Evolutionary conservation across 2,329 filamentous ascomycete species (phyloP), one percentile per base, ranked within the genome.

Genomic region (Ascochyta fabae): DNA sequence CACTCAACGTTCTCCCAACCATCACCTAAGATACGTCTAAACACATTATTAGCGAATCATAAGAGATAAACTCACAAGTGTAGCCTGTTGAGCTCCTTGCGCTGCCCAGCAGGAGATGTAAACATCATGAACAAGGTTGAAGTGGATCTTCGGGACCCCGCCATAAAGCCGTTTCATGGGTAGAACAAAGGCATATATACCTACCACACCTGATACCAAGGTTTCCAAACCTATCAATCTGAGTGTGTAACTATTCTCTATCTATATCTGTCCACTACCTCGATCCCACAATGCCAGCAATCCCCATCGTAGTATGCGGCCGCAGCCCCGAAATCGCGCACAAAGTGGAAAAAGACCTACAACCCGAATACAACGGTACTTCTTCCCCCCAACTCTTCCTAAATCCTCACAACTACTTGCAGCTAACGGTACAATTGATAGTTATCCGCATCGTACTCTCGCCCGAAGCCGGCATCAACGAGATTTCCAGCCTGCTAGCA

Each of bases 291-390:
- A 60, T 63, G 56, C 36, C 56, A 12, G 47, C 50, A 9, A 56
- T 61, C 5, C 64, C 62, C 1, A 52, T 62, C 26, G 19, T 67
- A 12, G 38, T 65, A 2, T 59, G 62, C 44, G 62, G 62, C 8
- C 53, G 26, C 27, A 55, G 48, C 15, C 27, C 48, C 1, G 41
- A 34, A 19, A 57, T 65, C 10, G 58, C 54, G 12, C 39, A 40
- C 2, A 48, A 35, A 13, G 60, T 60, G 33, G 35, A 46, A 7
- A n/a, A 51, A 23, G 41, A 34, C 16, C 36, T 67, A 3, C 10
- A 47, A 8, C 59, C 61, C 1, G 59, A 62, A 44, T 61, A 61
- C 33, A 57, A 65, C 43, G 57, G 60, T 65, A 46, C 15, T 60
- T 15, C 4, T 8, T 26, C 5, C 24, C 1, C 29, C 13, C 13